Evolutionary conservation across 2,329 filamentous ascomycete species (phyloP), one percentile per base, ranked within the genome.

Genomic region (Metarhizium brunneum): DNA sequence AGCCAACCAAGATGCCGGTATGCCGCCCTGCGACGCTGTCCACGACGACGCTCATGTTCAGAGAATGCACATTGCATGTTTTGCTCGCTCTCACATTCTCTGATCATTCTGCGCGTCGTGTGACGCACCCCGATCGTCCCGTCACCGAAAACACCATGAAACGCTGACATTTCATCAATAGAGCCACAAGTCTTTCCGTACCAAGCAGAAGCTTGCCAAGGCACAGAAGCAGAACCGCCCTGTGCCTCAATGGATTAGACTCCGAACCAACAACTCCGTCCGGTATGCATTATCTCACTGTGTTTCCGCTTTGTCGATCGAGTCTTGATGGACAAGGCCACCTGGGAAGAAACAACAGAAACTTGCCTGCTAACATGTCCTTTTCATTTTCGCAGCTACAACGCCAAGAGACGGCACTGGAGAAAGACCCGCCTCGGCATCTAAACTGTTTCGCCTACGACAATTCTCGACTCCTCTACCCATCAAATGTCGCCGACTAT

Each of bases 171-270:
- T 47, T 25, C 36, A 25, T 55, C 60, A 40, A 47, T 76, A 97
- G 92, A 92, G 88, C 87, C 91, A 99, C 84, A 99, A 99, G 88
- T 90, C 92, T 76, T 99, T 99, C 91, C 89, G 92, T 78, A 96
- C 92, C 81, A 99, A 99, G 92, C 88, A 95, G 81, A 99, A 99
- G 94, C 91, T 99, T 83, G 94, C 94, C 76, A 96, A 92, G 85
- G 94, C 94, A 76, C 92, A 97, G 85, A 97, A 96, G 87, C 92
- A 97, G 85, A 99, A 99, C 88, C 88, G 94, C 77, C 94, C 94
- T 70, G 96, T 99, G 76, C 94, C 94, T 66, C 94, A 99, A 85
- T 99, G 94, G 94, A 97, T 99, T 77, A 88, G 94, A 76, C 86
- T 99, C 73, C 88, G 92, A 77, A 97, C 94, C 71, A 88, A 86